Evolutionary conservation across 2,329 filamentous ascomycete genomes (phyloP).

Genomic region (Arachnopeziza araneosa): DNA sequence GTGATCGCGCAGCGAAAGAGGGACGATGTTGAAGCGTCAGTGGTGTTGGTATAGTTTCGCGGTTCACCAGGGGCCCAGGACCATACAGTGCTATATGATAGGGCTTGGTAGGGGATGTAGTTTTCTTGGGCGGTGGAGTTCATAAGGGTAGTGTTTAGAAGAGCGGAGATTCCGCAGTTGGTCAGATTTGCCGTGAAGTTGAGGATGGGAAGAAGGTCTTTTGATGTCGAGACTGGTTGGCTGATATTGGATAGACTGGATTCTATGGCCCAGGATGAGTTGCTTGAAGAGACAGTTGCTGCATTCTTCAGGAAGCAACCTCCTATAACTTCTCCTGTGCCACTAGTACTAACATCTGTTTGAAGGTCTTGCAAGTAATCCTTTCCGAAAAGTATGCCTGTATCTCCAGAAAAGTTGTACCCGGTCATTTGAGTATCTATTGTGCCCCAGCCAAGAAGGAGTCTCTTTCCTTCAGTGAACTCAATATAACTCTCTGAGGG

Average conservation of each 20-base stretch:
- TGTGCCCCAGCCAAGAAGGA: constrained; percentile 50
- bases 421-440: constrained; percentile 50
- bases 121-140: constrained; percentile 44
- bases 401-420: constrained; percentile 51
- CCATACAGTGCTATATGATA: constrained; percentile 45
- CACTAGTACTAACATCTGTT: constrained; percentile 30
- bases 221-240: constrained; percentile 15
- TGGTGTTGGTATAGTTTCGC: constrained; percentile 36
- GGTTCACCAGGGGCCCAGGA: constrained; percentile 55
- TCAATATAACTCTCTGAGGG: constrained; percentile 55
- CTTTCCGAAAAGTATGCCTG: constrained; percentile 43
- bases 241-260: constrained; percentile 27
- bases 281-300: constrained; percentile 36
- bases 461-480: constrained; percentile 44
- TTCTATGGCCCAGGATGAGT: constrained; percentile 48
- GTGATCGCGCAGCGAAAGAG: constrained; percentile 48
- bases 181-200: constrained; percentile 37
- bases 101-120: constrained; percentile 43
- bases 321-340: constrained; percentile 37
- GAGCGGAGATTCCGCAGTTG: constrained; percentile 54
- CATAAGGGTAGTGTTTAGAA: constrained; percentile 51
- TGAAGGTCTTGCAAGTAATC: constrained; percentile 37
- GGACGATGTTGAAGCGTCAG: constrained; percentile 23
- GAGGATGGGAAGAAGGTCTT: constrained; percentile 30
- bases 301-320: constrained; percentile 49